phyloP scores from a whole-genome alignment of 768 basidiomycete species.

The Gelatoporia subvermispora region DNA sequence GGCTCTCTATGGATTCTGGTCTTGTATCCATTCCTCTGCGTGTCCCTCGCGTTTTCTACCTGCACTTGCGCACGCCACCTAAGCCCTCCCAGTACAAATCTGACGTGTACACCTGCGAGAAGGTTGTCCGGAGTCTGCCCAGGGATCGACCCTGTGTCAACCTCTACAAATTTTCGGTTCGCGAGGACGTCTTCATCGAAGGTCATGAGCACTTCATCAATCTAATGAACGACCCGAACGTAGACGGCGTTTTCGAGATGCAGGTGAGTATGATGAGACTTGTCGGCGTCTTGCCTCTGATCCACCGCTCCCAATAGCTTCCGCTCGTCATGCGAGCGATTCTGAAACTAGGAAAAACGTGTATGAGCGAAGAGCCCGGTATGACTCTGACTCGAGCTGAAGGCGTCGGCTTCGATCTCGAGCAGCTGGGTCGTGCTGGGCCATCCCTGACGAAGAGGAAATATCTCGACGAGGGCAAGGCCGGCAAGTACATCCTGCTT shows the following conservation, averaged over 20 bases:
- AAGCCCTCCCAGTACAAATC: conserved; percentile 63
- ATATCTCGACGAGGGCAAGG: conserved; percentile 71
- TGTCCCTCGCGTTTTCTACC: conserved; percentile 88
- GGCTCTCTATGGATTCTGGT: conserved; percentile 79
- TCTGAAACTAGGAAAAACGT: conserved; percentile 80
- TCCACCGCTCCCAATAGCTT: conserved; percentile 42
- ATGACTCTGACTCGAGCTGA: conserved; percentile 81
- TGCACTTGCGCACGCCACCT: conserved; percentile 75
- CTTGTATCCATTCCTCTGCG: conserved; percentile 79
- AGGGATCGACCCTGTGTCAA: conserved; percentile 71
- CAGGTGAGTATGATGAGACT: conserved; percentile 49
- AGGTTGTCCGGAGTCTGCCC: conserved; percentile 75
- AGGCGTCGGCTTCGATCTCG: conserved; percentile 75
- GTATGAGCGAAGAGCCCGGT: conserved; percentile 56
- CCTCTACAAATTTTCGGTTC: conserved; percentile 77
- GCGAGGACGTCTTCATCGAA: conserved; percentile 78
- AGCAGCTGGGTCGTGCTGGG: conserved; percentile 66
- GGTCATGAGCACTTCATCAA: conserved; percentile 90
- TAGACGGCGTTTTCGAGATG: conserved; percentile 91
- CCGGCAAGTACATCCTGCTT: conserved; percentile 77
- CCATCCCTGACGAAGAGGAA: conserved; percentile 52
- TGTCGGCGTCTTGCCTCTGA: background rate
- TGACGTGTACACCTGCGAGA: conserved; percentile 65
- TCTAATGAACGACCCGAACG: conserved; percentile 88
- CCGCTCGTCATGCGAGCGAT: conserved; percentile 80